Base-by-base conservation (phyloP, 1,284 basidiomycete genomes). In the Malassezia cuniculi region DNA sequence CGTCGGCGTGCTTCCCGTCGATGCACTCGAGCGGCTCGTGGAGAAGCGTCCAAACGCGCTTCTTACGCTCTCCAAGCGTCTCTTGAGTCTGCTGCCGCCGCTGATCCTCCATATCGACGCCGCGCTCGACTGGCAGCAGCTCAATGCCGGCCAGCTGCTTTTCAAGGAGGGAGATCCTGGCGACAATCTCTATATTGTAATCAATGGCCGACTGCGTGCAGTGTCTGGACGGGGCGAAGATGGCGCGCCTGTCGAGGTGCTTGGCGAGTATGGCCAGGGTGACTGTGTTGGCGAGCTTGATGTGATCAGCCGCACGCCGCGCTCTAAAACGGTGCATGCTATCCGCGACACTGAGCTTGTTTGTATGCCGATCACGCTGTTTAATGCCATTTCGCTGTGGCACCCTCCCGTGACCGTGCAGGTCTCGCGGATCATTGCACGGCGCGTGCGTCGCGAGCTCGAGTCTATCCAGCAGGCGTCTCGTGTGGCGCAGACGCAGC, bases 331-430 rank as follows among this genome's bases (percentile, higher is more conserved):
- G 1, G 77, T 95, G 8, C 90, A 97, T 69, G 90, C 90, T 4
- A 97, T 99, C 51, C 83, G 90, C 56, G 90, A 99, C 66, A 87
- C 86, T 0, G 93, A 99, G 68, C 74, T 99, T n/a, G 93, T 89
- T 30, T 74, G 87, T 31, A 94, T 99, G 81, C 93, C 90, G 0
- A 81, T 85, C 60, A 94, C 90, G 0, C 73, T 99, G 11, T 99
- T 97, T 73, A 95, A 97, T 66, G 90, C 90, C 0, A 90, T 71
- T 37, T 68, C 69, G 39, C 49, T 60, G 37, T 83, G 85, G 39
- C 93, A 95, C 69, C 90, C 93, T 5, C 80, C 83, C 47, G 89
- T 89, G 5, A 95, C 93, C 19, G 81, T 93, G 24, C 85, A 94
- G 76, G 87, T 99, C 32, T 73, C 94, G 31, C 78, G 83, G 15